A percentile compares a stretch with the other conserved stretches of the same genome.
Evolutionary conservation across 2,329 filamentous ascomycete species (phyloP).

Genomic region (Magnaporthiopsis incrustans): DNA sequence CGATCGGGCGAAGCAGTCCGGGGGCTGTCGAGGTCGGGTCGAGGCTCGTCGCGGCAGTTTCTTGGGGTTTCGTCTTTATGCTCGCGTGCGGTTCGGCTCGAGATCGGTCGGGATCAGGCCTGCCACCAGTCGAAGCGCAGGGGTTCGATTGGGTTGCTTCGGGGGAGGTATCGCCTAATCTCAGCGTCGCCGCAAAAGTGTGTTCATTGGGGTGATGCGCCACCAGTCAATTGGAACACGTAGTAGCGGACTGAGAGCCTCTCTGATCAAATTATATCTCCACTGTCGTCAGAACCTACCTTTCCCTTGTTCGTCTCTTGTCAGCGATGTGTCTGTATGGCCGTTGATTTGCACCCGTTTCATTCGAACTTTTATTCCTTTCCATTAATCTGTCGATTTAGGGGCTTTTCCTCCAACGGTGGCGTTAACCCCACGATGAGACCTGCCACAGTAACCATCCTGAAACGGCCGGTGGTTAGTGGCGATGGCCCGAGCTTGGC

Average conservation of each 20-base stretch:
- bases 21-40: background rate
- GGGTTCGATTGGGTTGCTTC: background rate
- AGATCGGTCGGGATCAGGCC: background rate
- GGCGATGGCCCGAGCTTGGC: background rate
- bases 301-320: background rate
- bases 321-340: background rate
- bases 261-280: background rate
- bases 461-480: background rate
- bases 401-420: background rate
- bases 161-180: background rate
- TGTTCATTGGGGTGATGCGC: background rate
- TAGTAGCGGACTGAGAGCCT: background rate
- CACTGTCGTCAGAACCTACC: background rate
- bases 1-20: background rate
- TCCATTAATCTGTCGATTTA: background rate
- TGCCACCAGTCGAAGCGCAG: background rate
- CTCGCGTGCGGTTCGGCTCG: background rate
- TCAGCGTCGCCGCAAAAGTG: background rate
- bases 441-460: background rate
- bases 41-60: background rate
- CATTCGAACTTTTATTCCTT: background rate
- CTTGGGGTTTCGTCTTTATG: background rate
- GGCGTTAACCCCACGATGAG: background rate
- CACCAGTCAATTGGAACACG: background rate
- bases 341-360: background rate